Base-by-base conservation (phyloP, 2,329 filamentous ascomycete genomes). In the Macrophomina tecta region DNA sequence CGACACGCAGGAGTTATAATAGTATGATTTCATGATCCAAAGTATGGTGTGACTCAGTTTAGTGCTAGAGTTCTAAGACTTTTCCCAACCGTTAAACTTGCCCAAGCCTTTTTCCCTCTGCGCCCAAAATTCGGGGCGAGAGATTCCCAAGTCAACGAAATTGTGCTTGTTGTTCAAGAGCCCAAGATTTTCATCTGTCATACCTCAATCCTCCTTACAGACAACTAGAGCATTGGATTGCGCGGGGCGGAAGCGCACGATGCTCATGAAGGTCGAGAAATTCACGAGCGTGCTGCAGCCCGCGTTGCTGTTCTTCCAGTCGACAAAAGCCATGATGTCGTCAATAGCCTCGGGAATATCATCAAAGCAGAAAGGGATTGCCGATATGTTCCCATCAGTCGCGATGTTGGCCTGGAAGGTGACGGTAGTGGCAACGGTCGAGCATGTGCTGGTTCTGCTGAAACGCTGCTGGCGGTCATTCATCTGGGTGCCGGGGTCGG, bases 301-400 rank as follows among this genome's bases (percentile, higher is more conserved):
- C 6, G 2, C 34, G 6, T 49, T 42, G 18, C 38, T 38, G 14
- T 60, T 49, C 64, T 61, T 66, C 64, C 64, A 66, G 23, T 65
- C 30, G 45, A 49, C 42, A 28, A 40, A 66, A 1, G 53, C 53
- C 14, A 34, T 49, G 18, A 58, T 34, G 45, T 61, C 23, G 11
- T 60, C 45, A 18, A 65, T 12, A 9, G 63, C 11, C 40, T 65
- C 38, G 3, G 23, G n/a, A 16, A 65, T 46, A 28, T 65, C 28
- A 30, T 56, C 49, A n/a, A 49, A 8, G 7, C 38, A n/a, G 63
- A 65, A 56, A 11, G 63, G 63, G 7, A 65, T 12, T 2, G 30
- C 45, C 5, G 32, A 28, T 5, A 38, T 14, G 4, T 40, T 32
- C 4, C 18, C 18, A 4, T 38, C 48, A 14, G 23, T 64, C 36